Percentiles rank a stretch among this genome's conserved stretches.
phyloP scores from a whole-genome alignment of 2,329 filamentous ascomycete genomes.

The Trichoderma breve region DNA sequence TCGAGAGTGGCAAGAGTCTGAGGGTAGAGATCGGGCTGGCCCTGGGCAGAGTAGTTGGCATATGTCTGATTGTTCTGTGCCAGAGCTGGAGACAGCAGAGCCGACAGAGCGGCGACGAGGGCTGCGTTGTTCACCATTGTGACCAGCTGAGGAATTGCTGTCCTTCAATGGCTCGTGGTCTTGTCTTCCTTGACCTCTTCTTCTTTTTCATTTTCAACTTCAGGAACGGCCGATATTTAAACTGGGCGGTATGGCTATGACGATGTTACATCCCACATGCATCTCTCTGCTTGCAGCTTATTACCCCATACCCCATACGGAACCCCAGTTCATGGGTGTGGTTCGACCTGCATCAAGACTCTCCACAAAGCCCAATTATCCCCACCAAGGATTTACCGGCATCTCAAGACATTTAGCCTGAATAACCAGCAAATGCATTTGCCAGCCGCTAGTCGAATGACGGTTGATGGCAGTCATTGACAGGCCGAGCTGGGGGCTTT shows the following conservation, averaged over 20 bases:
- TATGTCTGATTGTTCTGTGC: conserved; percentile 17
- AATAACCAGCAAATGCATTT: not conserved
- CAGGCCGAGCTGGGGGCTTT: not conserved
- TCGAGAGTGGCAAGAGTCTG: conserved; percentile 11
- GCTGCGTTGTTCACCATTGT: conserved; percentile 9
- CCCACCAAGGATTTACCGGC: conserved; percentile 5
- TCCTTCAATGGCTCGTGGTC: conserved; percentile 7
- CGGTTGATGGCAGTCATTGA: not conserved
- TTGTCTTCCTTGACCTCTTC: not conserved
- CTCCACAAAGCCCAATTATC: not conserved
- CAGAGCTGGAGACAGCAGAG: not conserved
- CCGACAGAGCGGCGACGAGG: conserved; percentile 10
- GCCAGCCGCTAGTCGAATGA: not conserved
- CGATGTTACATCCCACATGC: not conserved
- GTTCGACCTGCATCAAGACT: conserved; percentile 1
- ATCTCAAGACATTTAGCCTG: conserved; percentile 14
- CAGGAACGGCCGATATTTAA: conserved; percentile 6
- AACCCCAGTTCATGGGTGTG: conserved; percentile 2
- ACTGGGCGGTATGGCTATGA: conserved; percentile 12
- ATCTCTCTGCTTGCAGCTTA: not conserved
- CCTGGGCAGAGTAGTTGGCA: conserved; percentile 13
- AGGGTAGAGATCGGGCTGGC: conserved; percentile 16
- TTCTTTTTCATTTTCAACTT: not conserved
- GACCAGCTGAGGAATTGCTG: not conserved
- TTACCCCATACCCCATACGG: conserved; percentile 8